A percentile compares a stretch with the other conserved stretches of the same genome.
Evolutionary conservation across 441 rosid genomes (phyloP).

Genomic region (Erodium trifolium): DNA sequence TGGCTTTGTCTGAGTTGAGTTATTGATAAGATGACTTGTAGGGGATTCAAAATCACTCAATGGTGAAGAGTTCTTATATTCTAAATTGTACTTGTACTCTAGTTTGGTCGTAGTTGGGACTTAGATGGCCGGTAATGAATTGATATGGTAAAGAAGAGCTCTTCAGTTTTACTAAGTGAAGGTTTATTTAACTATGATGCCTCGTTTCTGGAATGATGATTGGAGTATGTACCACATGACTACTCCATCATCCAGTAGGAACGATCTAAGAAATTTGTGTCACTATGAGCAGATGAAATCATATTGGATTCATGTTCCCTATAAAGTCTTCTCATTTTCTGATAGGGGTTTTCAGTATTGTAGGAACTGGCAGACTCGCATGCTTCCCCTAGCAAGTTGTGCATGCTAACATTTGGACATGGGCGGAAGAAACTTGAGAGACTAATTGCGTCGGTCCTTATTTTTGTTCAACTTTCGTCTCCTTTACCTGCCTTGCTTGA

Average conservation of each 20-base stretch:
- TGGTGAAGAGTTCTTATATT: background rate
- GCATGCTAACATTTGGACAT: constrained; percentile 26
- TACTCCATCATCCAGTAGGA: background rate
- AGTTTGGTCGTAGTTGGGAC: background rate
- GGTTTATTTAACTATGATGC: background rate
- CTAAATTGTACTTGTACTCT: background rate
- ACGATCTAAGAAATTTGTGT: background rate
- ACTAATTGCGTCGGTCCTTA: constrained; percentile 40
- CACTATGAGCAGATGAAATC: background rate
- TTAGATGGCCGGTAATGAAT: too few relatives aligned
- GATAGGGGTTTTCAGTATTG: constrained; percentile 40
- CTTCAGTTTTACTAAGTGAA: background rate
- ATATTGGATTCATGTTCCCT: background rate
- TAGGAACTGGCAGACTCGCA: constrained; percentile 38
- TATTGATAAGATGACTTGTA: constrained; percentile 4
- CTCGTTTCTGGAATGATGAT: background rate
- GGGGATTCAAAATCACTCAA: background rate
- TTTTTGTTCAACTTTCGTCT: constrained; percentile 55
- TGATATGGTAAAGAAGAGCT: background rate
- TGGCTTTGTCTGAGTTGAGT: background rate
- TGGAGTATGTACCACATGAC: background rate
- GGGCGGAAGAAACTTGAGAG: constrained; percentile 40
- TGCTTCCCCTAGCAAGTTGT: constrained; percentile 23
- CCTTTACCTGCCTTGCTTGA: constrained; percentile 49
- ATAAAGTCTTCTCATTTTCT: constrained; percentile 18